Conservation (phyloP, 495 filamentous ascomycete genomes). For the Daldinia grandis region DNA sequence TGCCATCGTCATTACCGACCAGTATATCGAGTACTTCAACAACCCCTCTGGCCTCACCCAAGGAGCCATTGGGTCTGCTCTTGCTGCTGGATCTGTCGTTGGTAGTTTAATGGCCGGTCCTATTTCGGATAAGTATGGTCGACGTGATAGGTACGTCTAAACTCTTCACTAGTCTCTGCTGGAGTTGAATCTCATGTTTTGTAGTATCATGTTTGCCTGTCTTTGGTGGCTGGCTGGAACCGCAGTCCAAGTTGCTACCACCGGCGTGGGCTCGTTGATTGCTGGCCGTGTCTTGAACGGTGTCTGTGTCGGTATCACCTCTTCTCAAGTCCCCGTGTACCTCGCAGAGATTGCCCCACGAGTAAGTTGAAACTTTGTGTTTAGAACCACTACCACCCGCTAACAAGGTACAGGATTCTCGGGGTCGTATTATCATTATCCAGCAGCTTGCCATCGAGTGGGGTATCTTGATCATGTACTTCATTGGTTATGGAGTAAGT, state of each 20-base stretch:
- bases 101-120: slow-evolving; percentile 71
- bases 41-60: slow-evolving; percentile 69
- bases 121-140: slow-evolving; percentile 71
- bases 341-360: slow-evolving; percentile 76
- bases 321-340: slow-evolving; percentile 84
- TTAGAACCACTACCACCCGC: background rate
- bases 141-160: slow-evolving; percentile 57
- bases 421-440: slow-evolving; percentile 74
- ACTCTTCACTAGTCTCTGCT: background rate
- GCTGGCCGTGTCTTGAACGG: slow-evolving; percentile 77
- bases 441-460: slow-evolving; percentile 82
- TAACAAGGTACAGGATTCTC: slow-evolving; percentile 34
- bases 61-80: slow-evolving; percentile 70
- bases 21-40: slow-evolving; percentile 74
- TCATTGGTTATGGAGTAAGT: slow-evolving; percentile 52
- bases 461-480: slow-evolving; percentile 64
- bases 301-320: slow-evolving; percentile 76
- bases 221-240: slow-evolving; percentile 77
- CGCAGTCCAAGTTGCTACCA: slow-evolving; percentile 68
- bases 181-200: slow-evolving; percentile 16
- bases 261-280: slow-evolving; percentile 69
- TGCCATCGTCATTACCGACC: slow-evolving; percentile 73
- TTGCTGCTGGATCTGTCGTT: slow-evolving; percentile 73
- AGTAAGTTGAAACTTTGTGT: slow-evolving; percentile 55
- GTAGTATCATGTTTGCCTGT: slow-evolving; percentile 69